Evolutionary conservation across 1,284 basidiomycete genomes (phyloP), one percentile per base, ranked within the genome.

Genomic region (Apiotrichum akiyoshidainum): DNA sequence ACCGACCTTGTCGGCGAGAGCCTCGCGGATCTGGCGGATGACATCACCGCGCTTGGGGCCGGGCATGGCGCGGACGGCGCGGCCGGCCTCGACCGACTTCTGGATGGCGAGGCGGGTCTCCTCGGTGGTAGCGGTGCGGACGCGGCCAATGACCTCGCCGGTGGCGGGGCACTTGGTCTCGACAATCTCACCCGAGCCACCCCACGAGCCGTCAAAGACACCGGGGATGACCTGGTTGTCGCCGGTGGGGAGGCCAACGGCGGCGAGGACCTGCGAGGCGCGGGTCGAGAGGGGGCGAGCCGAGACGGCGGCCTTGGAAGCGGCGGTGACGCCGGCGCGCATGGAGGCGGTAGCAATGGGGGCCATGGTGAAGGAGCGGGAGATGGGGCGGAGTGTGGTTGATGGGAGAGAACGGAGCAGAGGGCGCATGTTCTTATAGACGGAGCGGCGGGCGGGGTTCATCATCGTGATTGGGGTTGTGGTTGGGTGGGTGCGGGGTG

Each of bases 1-100:
- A 57, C 88, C 85, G 55, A 89, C 89, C 83, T 93, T 92, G 48
- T 80, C 80, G 19, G 86, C 83, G n/a, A 96, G 81, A 12, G 87
- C 89, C 68, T 88, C 85, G 58, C 92, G 82, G 65, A 97, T 89
- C 77, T 96, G 90, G 64, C 93, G 82, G 59, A 97, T 76, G 35
- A 97, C 83, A 63, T 95, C 90, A 16, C 94, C 94, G 54, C 94
- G 81, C 53, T 84, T 85, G 1, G 94, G 92, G 10, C 90, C 91
- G 55, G 94, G 92, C 46, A 94, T 81, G 61, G 81, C 82, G 74
- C 91, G 83, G 73, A 95, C 87, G 49, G 79, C 69, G 26, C 79
- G 77, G 69, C 87, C 88, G 7, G 93, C 93, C 59, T 70, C 70
- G 44, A 54, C 53, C 2, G 67, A 65, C 33, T 62, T 61, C 21